These are phyloP conservation scores for Ganoderma boninense DNA, from an alignment of 1,284 basidiomycete genomes.

Conservation along the genomic window DNA sequence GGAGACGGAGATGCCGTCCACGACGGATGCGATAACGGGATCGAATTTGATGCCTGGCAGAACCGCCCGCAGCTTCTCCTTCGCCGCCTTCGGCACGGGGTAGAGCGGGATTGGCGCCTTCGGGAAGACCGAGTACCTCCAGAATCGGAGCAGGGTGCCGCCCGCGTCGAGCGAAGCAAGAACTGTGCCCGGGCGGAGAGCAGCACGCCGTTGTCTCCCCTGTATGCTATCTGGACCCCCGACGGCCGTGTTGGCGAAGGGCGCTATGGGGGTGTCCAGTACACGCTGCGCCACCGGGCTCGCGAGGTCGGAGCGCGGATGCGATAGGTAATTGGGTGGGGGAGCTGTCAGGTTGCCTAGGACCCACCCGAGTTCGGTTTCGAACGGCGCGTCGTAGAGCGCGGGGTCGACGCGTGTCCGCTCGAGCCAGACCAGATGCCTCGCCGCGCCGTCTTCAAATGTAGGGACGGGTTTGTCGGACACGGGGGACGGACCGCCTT, in stretches of 20 bases:
- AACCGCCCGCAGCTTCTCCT: conserved; percentile 53
- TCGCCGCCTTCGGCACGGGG: conserved; percentile 1
- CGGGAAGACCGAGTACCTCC: conserved; percentile 8
- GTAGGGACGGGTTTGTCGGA: not conserved
- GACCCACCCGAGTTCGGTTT: not conserved
- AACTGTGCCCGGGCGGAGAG: not conserved
- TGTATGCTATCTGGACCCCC: not conserved
- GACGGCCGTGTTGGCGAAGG: not conserved
- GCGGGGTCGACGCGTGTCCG: not conserved
- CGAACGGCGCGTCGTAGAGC: not conserved
- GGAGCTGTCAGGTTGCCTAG: conserved; percentile 4
- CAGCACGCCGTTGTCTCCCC: not conserved
- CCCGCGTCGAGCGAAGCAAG: not conserved
- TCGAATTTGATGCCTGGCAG: conserved; percentile 62
- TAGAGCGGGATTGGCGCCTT: not conserved
- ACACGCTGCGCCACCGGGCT: not conserved
- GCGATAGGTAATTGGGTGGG: not conserved
- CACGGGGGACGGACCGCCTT: not conserved
- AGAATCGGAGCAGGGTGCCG: not conserved
- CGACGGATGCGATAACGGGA: conserved; percentile 64
- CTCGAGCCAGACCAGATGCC: not conserved
- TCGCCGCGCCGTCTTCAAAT: not conserved
- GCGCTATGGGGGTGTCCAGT: not conserved
- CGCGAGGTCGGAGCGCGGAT: not conserved
- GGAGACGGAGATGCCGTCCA: conserved; percentile 68